Evolutionary conservation across 768 basidiomycete genomes (phyloP), one percentile per base, ranked within the genome.

Genomic region (Rhizopogon rudus): DNA sequence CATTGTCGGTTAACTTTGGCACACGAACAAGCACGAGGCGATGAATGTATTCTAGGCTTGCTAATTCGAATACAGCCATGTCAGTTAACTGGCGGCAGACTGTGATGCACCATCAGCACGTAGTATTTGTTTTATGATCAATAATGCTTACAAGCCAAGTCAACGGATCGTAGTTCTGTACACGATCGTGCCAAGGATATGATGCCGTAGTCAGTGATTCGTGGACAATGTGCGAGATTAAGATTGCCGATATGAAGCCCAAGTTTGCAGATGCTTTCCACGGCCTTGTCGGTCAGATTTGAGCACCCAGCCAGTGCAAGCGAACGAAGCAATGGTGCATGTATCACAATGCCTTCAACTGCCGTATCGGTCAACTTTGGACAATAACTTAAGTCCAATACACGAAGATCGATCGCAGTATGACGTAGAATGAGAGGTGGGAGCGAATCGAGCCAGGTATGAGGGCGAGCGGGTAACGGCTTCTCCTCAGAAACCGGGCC

Each of bases 31-130:
- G 75, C 60, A 87, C 88, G 44, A 98, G 77, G 17, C 90, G 82
- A 54, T 84, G 85, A 35, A 98, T 77, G 28, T 80, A 79, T 22
- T 79, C 75, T 46, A 95, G 75, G 16, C 76, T 75, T 7, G 88
- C 86, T 44, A 97, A 71, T 73, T 93, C 93, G 63, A 87, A 81
- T 22, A 95, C 83, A 45, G 86, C 81, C 77, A 90, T 78, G 68
- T 98, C 93, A 56, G 92, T 95, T 54, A 98, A 72, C 56, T 82
- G 79, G 29, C 84, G 78, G 72, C 93, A 94, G 73, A 88, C 90
- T 92, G 58, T 61, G 51, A 41, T 53, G 33, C 55, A 55, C n/a
- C 39, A 52, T 70, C 56, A 67, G 62, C 35, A 53, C 41, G 53
- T 20, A 40, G 51, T 45, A 46, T 45, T 37, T 13, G 51, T 35